Conservation (phyloP, 768 basidiomycete species). For the Phaeotremella fagi region DNA sequence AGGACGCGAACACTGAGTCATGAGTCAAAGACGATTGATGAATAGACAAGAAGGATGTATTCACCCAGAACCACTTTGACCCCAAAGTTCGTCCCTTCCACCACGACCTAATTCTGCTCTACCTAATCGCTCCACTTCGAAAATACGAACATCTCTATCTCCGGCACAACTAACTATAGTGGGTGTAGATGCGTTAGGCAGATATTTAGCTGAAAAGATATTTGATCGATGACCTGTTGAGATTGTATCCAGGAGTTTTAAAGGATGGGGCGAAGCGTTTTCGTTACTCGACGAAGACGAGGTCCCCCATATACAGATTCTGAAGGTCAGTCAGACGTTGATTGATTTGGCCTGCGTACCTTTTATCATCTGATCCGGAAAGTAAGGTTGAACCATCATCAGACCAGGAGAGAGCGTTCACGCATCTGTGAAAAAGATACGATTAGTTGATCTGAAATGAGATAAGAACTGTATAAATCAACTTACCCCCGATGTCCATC, state of each 20-base stretch:
- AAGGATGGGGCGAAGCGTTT: slow-evolving; percentile 49
- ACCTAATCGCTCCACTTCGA: slow-evolving; percentile 58
- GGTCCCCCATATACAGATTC: slow-evolving; percentile 74
- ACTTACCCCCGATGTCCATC: slow-evolving; percentile 72
- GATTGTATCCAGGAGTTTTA: slow-evolving; percentile 66
- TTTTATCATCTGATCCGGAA: slow-evolving; percentile 47
- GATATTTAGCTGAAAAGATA: slow-evolving; percentile 76
- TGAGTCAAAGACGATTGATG: not conserved
- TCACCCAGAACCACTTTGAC: slow-evolving; percentile 31
- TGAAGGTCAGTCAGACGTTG: slow-evolving; percentile 38
- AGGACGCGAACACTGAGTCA: slow-evolving; percentile 50
- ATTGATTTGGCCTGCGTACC: slow-evolving; percentile 14
- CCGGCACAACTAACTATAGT: slow-evolving; percentile 59
- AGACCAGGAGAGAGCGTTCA: slow-evolving; percentile 49
- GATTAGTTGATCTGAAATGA: slow-evolving; percentile 52
- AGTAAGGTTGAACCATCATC: slow-evolving; percentile 43
- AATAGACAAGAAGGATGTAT: slow-evolving; percentile 9
- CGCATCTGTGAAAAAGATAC: slow-evolving; percentile 29
- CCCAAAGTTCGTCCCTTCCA: slow-evolving; percentile 9
- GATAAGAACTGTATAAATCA: no score
- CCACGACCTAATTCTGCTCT: slow-evolving; percentile 47
- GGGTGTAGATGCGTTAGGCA: slow-evolving; percentile 62
- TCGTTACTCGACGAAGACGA: slow-evolving; percentile 15
- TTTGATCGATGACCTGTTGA: slow-evolving; percentile 74
- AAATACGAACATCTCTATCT: slow-evolving; percentile 71